These are phyloP conservation scores for Calocybe gangraenosa DNA, from an alignment of 768 basidiomycete genomes.

Conservation along the genomic window DNA sequence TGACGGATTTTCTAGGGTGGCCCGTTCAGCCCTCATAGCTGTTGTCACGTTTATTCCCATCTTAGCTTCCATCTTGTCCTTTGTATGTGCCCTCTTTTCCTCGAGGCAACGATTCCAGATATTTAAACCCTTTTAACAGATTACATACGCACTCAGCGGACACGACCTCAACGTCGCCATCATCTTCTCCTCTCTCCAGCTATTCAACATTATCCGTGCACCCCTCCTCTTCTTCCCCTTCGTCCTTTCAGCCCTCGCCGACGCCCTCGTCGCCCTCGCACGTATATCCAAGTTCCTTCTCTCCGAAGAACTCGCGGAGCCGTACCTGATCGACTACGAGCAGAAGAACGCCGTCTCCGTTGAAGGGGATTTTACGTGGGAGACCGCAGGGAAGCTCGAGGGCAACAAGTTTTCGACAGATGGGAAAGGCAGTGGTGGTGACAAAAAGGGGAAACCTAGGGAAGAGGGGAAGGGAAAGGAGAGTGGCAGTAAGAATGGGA, in stretches of 20 bases:
- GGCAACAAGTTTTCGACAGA: neutral
- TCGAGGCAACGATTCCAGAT: neutral
- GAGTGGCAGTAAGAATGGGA: conserved; percentile 10
- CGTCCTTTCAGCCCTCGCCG: conserved; percentile 42
- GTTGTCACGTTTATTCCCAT: conserved; percentile 48
- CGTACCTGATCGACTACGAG: conserved; percentile 38
- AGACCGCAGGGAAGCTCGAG: conserved; percentile 25
- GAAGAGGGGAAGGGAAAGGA: conserved; percentile 12
- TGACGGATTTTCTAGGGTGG: conserved; percentile 26
- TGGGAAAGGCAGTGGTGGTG: conserved; percentile 10
- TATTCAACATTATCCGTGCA: conserved; percentile 58
- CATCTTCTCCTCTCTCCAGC: conserved; percentile 54
- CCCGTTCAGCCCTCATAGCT: conserved; percentile 34
- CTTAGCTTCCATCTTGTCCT: conserved; percentile 45
- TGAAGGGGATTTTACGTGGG: conserved; percentile 53
- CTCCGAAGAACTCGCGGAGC: conserved; percentile 50
- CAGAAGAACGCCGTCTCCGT: conserved; percentile 37
- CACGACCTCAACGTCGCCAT: conserved; percentile 49
- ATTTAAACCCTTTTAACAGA: conserved; percentile 29
- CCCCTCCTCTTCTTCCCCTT: conserved; percentile 56
- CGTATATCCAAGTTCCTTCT: conserved; percentile 46
- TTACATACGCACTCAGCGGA: conserved; percentile 60
- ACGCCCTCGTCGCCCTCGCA: conserved; percentile 45
- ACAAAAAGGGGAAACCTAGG: neutral
- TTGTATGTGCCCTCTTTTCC: conserved; percentile 33